Conservation (phyloP, 352 stramenopile species). For the Globisporangium uncinulatum region DNA sequence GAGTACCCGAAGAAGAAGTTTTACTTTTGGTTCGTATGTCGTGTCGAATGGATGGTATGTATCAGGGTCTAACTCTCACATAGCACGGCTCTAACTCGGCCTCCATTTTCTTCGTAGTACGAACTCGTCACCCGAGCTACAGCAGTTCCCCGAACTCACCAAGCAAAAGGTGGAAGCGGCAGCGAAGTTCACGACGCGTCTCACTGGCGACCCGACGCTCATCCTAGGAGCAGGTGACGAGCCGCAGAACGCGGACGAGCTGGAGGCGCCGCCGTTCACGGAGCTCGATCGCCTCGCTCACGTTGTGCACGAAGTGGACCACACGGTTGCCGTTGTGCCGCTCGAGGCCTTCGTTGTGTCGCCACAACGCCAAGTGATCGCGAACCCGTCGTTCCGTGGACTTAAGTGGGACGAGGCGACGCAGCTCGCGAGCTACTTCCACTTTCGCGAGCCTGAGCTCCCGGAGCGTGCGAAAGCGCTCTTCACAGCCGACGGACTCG, state of each 20-base stretch:
- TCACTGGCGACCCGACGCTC: constrained; percentile 70
- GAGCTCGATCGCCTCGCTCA: constrained; percentile 72
- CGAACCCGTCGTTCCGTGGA: constrained; percentile 62
- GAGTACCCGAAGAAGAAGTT: constrained; percentile 82
- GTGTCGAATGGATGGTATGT: background rate
- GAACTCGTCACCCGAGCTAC: constrained; percentile 66
- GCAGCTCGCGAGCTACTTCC: constrained; percentile 74
- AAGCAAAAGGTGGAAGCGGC: constrained; percentile 50
- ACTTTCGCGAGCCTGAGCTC: constrained; percentile 63
- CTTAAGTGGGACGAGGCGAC: constrained; percentile 54
- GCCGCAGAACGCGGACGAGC: constrained; percentile 32
- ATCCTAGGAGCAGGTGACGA: constrained; percentile 28
- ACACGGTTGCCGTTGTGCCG: constrained; percentile 47
- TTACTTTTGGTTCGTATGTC: constrained; percentile 61
- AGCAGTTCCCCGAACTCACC: constrained; percentile 70
- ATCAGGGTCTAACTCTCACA: background rate
- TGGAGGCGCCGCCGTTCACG: constrained; percentile 37
- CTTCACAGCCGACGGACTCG: constrained; percentile 41
- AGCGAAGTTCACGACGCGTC: constrained; percentile 33
- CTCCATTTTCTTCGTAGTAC: constrained; percentile 25
- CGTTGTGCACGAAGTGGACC: constrained; percentile 64
- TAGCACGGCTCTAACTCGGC: background rate
- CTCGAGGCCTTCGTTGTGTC: constrained; percentile 68
- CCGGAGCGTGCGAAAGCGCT: constrained; percentile 54
- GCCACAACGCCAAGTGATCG: constrained; percentile 56